Evolutionary conservation across 2,329 filamentous ascomycete genomes (phyloP).

Genomic region (Huntiella bhutanensis): DNA sequence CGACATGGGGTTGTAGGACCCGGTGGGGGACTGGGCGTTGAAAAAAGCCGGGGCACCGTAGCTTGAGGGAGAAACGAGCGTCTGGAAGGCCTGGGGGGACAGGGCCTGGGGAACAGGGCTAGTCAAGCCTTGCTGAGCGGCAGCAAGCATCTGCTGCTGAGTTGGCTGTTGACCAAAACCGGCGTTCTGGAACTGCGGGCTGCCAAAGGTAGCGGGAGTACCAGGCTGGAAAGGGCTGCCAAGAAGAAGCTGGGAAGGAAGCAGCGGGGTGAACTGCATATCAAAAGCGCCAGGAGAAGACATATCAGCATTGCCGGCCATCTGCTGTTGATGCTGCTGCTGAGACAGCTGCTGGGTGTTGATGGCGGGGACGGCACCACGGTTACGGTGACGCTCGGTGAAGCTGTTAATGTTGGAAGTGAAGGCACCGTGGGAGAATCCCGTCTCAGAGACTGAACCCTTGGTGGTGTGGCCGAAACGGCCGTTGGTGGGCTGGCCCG

Average conservation of each 20-base stretch:
- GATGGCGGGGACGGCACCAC: constrained; percentile 65
- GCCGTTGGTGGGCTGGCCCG: constrained; percentile 38
- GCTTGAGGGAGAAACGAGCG: constrained; percentile 68
- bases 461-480: constrained; percentile 63
- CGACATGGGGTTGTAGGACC: constrained; percentile 43
- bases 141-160: constrained; percentile 17
- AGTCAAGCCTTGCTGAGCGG: constrained; percentile 40
- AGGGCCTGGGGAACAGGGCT: constrained; percentile 63
- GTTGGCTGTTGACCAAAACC: constrained; percentile 48
- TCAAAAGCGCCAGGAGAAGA: constrained; percentile 76
- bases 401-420: constrained; percentile 73
- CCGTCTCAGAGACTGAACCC: constrained; percentile 65
- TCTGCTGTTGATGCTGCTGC: constrained; percentile 12
- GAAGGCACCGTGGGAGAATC: constrained; percentile 85
- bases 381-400: constrained; percentile 67
- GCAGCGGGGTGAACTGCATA: constrained; percentile 94
- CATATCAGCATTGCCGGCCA: constrained; percentile 46
- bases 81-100: constrained; percentile 68
- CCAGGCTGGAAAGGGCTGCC: constrained; percentile 95
- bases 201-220: constrained; percentile 74
- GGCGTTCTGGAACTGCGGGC: constrained; percentile 78
- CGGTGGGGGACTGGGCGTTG: constrained; percentile 70
- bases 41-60: constrained; percentile 69
- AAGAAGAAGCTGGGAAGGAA: constrained; percentile 84
- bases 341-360: constrained; percentile 48